Base-by-base conservation (phyloP, 441 rosid species). In the Adansonia gregorii region DNA sequence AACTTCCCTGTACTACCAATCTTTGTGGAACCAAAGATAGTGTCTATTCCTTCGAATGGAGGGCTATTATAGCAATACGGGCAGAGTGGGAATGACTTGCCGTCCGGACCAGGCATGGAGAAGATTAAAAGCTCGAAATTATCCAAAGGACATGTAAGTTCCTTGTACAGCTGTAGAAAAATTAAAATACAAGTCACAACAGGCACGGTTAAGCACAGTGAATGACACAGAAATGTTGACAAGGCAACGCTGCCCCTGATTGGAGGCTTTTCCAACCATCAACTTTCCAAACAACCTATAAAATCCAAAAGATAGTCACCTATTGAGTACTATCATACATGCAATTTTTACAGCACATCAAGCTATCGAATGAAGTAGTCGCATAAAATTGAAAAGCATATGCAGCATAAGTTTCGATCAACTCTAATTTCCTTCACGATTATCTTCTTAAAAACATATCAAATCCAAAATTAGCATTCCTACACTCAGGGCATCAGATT, bases 31-130 rank as follows among this genome's bases (percentile, higher is more conserved):
- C 94, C 91, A 63, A 88, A 89, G 56, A 93, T 85, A 22, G 83
- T 76, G 63, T 88, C 94, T 51, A 91, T 85, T 58, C 98, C 98
- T 89, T 95, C 96, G 11, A 95, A 93, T 48, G 98, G 98, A 81
- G 96, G 98, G 74, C 84, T 92, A 74, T 93, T 95, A 82, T 89
- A 95, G 88, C 98, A 95, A 81, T 88, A 91, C 14, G 98, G 98
- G 76, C 98, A 95, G 1, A 93, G 90, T 0, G 98, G 97, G 86
- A 90, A 93, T 49, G 98, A 91, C 89, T 93, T 93, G 78, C 96
- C 96, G 82, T 95, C 98, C 3, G 96, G 86, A 59, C 98, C 98
- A 43, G 90, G 94, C 88, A 95, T 86, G 78, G 98, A 91, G 83
- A 90, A 88, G 82, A 95, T 80, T 85, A 95, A 82, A 78, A 95